Base-by-base conservation (phyloP, 2,329 filamentous ascomycete species). In the Aspergillus sp. region DNA sequence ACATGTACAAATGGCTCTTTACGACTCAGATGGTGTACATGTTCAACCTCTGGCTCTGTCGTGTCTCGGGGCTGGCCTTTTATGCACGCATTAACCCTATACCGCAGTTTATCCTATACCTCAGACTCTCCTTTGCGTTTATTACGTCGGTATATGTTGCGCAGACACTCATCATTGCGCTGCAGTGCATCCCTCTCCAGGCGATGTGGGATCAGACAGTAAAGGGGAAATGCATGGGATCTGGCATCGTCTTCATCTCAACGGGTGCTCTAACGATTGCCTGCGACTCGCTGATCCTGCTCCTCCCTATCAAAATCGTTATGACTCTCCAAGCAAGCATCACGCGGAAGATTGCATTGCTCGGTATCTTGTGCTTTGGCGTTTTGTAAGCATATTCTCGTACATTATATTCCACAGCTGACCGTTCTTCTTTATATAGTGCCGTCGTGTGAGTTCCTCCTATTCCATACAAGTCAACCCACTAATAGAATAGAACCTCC, bases 1-100 rank as follows among this genome's bases (percentile, higher is more conserved):
- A 45, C 5, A 56, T 66, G 33, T 65, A 62, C 51, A 60, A 65
- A 39, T 65, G 64, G 64, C 60, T 66, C 27, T 61, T 65, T 8
- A 46, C 61, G 5, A 54, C 59, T 2, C 61, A 65, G 44, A 45
- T 65, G 33, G 30, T 65, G 9, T 66, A 66, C 46, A 64, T 65
- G 56, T 27, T 56, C 41, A 57, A 58, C 24, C 51, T 66, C 3
- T 65, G 54, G 49, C 19, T 61, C 7, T 66, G 64, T 57, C 63
- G 64, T 11, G 20, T 65, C 1, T 65, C 63, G 2, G 64, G 63
- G 12, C 40, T 66, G 8, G 58, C 61, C 5, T 66, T 66, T 30
- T 66, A 65, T 41, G 56, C 52, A 8, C 64, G 64, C 9, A 48
- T 66, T 8, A 66, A 65, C 27, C 58, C 59, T 4, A 64, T 66